Conservation (phyloP, 192 early-diverging fungal species). For the Coemansia javaensis region DNA sequence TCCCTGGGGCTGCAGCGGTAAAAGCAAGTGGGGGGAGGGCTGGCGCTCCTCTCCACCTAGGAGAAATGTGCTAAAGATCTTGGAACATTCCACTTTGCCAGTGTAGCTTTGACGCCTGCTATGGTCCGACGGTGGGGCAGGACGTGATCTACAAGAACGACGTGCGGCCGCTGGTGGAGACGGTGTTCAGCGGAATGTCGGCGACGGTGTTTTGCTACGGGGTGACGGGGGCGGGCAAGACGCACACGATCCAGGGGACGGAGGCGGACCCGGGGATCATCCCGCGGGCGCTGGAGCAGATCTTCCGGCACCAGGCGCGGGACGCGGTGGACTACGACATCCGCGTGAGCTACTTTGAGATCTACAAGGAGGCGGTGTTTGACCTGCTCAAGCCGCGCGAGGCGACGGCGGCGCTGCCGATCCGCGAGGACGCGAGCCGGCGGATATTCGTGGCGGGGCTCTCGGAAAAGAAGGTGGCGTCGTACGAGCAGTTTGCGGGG, state of each 20-base stretch:
- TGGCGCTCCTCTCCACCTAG: too few species aligned
- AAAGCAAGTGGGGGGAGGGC: too few species aligned
- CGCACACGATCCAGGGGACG: constrained; percentile 59
- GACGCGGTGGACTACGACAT: constrained; percentile 45
- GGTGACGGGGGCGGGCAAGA: constrained; percentile 65
- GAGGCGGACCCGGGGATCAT: constrained; percentile 58
- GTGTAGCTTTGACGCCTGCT: constrained; percentile 54
- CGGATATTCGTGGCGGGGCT: constrained; percentile 57
- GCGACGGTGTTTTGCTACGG: constrained; percentile 69
- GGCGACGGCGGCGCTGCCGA: constrained; percentile 34
- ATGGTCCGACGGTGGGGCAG: constrained; percentile 44
- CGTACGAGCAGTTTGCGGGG: constrained; percentile 51
- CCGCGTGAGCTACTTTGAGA: constrained; percentile 60
- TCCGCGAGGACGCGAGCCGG: constrained; percentile 54
- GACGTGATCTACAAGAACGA: constrained; percentile 50
- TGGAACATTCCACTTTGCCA: not conserved
- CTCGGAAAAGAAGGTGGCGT: constrained; percentile 49
- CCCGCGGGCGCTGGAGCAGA: constrained; percentile 52
- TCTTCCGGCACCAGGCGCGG: constrained; percentile 52
- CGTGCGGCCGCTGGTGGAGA: constrained; percentile 55
- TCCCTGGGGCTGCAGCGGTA: too few species aligned
- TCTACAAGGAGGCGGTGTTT: constrained; percentile 63
- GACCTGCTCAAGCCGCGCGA: constrained; percentile 53
- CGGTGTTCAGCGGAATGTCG: constrained; percentile 54
- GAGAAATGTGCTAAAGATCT: not conserved